Evolutionary conservation across 2,329 filamentous ascomycete genomes (phyloP).

Genomic region (Zelopaecilomyces penicillatus): DNA sequence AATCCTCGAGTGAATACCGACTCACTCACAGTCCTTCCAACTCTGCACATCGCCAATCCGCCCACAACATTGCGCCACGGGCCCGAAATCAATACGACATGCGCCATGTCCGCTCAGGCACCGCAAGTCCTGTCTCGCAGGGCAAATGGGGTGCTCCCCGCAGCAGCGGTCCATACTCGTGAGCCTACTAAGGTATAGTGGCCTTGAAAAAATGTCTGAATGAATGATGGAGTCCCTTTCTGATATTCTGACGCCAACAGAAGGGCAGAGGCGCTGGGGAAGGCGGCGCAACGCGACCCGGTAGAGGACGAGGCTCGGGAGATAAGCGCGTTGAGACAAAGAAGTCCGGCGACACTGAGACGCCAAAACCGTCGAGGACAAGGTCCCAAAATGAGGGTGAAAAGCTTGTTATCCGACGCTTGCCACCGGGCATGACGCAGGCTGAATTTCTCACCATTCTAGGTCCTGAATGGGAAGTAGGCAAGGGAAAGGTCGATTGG

Average conservation of each 20-base stretch:
- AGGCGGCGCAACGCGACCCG: slow-evolving; percentile 11
- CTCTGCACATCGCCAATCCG: too few species aligned
- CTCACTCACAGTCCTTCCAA: too few species aligned
- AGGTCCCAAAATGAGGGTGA: slow-evolving; percentile 45
- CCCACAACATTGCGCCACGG: slow-evolving; percentile 1
- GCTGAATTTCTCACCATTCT: slow-evolving; percentile 64
- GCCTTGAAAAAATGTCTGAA: slow-evolving; percentile 6
- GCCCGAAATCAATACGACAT: slow-evolving; percentile 17
- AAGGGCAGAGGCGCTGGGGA: slow-evolving; percentile 12
- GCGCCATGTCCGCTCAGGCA: slow-evolving; percentile 28
- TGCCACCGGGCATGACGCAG: slow-evolving; percentile 79
- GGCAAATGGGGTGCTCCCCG: slow-evolving; percentile 23
- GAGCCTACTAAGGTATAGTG: slow-evolving; percentile 22
- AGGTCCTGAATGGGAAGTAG: slow-evolving; percentile 72
- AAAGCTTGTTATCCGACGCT: slow-evolving; percentile 75
- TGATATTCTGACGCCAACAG: slow-evolving; percentile 3
- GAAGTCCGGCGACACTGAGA: slow-evolving; percentile 20
- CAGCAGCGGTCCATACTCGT: slow-evolving; percentile 16
- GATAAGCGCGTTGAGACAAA: slow-evolving; percentile 19
- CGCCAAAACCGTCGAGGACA: slow-evolving; percentile 21
- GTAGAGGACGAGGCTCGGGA: slow-evolving; percentile 18
- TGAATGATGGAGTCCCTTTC: neutral
- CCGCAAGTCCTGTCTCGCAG: slow-evolving; percentile 28
- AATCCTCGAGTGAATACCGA: neutral
- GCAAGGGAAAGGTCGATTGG: slow-evolving; percentile 82